Percentiles rank a stretch among this genome's conserved stretches.
These are phyloP conservation scores for Trichoderma sp. DNA, from an alignment of 2,329 filamentous ascomycete genomes.

Conservation along the genomic window DNA sequence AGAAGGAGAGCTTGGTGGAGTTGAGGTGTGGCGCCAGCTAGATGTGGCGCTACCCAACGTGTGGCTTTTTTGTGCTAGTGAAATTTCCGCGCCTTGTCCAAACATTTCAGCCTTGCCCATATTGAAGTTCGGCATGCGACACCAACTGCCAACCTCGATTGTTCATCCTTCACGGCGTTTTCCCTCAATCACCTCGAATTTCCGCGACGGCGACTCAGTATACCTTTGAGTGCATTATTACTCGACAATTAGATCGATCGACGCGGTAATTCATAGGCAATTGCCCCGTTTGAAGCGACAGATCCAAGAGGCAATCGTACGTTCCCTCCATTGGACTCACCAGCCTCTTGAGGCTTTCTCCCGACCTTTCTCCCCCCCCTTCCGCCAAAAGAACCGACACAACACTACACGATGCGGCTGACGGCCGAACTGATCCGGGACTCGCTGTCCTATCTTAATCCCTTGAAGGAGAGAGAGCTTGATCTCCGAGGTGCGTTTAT, in stretches of 20 bases:
- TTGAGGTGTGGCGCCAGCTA: background rate
- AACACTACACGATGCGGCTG: slow-evolving; percentile 70
- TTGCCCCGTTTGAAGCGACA: background rate
- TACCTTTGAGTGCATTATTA: too few species aligned
- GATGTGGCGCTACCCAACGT: background rate
- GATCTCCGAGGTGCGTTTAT: slow-evolving; percentile 94
- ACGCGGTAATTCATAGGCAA: background rate
- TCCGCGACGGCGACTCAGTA: background rate
- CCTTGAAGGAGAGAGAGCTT: slow-evolving; percentile 96
- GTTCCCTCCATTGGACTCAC: background rate
- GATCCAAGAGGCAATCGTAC: background rate
- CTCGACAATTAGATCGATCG: background rate
- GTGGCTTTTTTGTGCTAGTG: slow-evolving; percentile 21
- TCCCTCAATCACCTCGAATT: background rate
- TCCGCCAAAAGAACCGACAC: background rate
- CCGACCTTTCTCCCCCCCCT: background rate
- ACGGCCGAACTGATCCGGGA: slow-evolving; percentile 91
- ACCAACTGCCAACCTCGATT: background rate
- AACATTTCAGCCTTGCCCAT: slow-evolving; percentile 31
- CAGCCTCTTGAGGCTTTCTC: background rate
- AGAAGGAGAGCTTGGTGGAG: background rate
- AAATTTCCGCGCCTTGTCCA: slow-evolving; percentile 35
- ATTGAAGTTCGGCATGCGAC: slow-evolving; percentile 1
- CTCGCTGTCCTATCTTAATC: slow-evolving; percentile 97
- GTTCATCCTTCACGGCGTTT: background rate